Conservation (phyloP, 140 eudicot genomes). For the Eryngium alpinum region DNA sequence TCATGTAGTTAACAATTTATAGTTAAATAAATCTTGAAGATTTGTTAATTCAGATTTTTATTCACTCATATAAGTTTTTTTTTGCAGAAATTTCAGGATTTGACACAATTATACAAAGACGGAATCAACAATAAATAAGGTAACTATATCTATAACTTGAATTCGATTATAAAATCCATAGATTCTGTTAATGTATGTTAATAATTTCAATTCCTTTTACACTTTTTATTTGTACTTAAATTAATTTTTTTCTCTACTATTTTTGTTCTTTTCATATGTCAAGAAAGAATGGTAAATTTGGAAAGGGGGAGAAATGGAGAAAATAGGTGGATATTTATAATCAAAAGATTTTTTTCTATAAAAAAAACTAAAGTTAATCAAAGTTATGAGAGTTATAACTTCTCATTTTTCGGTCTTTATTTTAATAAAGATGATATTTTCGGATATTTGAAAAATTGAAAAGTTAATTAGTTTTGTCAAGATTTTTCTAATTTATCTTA, state of each 20-base stretch:
- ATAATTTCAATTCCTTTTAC: not conserved
- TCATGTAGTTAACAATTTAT: too few relatives aligned
- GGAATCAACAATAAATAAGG: constrained; percentile 6
- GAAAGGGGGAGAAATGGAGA: not conserved
- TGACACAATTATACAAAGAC: not conserved
- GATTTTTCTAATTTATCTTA: constrained; percentile 45
- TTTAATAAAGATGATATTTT: constrained; percentile 25
- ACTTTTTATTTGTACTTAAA: not conserved
- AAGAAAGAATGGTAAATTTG: not conserved
- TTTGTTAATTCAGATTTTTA: not conserved
- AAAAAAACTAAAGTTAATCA: constrained; percentile 24
- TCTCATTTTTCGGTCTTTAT: constrained; percentile 28
- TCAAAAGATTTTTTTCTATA: constrained; percentile 34
- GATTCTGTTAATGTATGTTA: not conserved
- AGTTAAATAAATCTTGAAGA: too few relatives aligned
- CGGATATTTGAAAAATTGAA: constrained; percentile 40
- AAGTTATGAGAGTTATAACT: constrained; percentile 16
- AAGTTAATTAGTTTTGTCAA: constrained; percentile 55
- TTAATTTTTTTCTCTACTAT: not conserved
- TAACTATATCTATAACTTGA: not conserved
- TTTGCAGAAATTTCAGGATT: not conserved
- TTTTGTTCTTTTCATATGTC: not conserved
- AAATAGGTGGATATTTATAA: constrained; percentile 45
- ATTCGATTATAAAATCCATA: not conserved
- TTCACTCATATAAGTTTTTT: not conserved